phyloP scores from a whole-genome alignment of 148 eudicot genomes.

The Euryodendron excelsum region DNA sequence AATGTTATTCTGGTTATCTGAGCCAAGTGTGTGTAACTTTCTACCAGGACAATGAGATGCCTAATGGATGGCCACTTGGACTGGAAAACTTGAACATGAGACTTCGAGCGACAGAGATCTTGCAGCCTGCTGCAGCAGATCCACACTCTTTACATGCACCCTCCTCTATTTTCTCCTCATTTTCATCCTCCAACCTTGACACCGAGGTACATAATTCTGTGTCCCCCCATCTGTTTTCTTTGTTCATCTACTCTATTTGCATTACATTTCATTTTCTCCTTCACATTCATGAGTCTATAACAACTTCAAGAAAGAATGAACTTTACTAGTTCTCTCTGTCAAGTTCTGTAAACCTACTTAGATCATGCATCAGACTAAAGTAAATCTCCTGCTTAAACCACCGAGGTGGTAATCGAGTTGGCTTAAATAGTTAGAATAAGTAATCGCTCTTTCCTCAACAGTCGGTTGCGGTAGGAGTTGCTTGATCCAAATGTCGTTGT shows the following conservation, averaged over 20 bases:
- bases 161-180: constrained; percentile 58
- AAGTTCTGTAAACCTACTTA: too few species aligned
- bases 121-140: constrained; percentile 16
- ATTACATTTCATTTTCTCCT: background rate
- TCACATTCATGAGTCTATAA: background rate
- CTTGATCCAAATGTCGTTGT: too few species aligned
- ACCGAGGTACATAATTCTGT: constrained; percentile 48
- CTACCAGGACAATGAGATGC: constrained; percentile 21
- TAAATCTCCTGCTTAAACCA: background rate
- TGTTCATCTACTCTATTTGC: background rate
- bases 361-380: too few species aligned
- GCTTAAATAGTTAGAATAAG: too few species aligned
- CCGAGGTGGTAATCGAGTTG: too few species aligned
- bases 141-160: constrained; percentile 16
- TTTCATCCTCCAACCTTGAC: constrained; percentile 60
- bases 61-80: constrained; percentile 65
- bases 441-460: too few species aligned
- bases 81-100: constrained; percentile 53
- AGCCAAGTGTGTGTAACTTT: background rate
- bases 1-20: background rate
- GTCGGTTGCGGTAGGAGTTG: too few species aligned
- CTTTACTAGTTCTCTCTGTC: background rate
- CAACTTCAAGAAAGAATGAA: background rate
- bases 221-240: background rate
- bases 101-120: constrained; percentile 26